phyloP scores from a whole-genome alignment of 2,329 filamentous ascomycete species.

The Diplodia corticola region DNA sequence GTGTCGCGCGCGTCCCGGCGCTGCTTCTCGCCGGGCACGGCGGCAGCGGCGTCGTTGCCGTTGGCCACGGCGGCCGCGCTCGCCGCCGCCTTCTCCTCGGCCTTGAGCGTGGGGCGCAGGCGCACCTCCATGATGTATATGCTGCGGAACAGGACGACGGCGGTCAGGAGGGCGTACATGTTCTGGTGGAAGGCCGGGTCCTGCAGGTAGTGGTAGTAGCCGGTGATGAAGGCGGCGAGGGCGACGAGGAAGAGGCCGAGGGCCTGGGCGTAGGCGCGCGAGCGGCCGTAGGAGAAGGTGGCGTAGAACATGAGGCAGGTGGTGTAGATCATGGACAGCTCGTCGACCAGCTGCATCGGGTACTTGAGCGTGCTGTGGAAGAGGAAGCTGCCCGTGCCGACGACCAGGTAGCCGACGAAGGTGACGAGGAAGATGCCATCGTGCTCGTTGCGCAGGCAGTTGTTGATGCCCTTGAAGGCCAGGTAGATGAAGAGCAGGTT shows the following conservation, averaged over 20 bases:
- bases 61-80: neutral
- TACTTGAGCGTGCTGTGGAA: constrained; percentile 68
- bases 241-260: constrained; percentile 59
- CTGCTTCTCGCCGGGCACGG: constrained; percentile 32
- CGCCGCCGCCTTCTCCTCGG: constrained; percentile 42
- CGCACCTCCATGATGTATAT: constrained; percentile 75
- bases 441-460: constrained; percentile 71
- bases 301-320: constrained; percentile 67
- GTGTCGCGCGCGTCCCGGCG: constrained; percentile 57
- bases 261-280: constrained; percentile 50
- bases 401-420: constrained; percentile 62
- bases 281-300: constrained; percentile 70
- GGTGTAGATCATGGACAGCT: constrained; percentile 72
- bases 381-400: constrained; percentile 62
- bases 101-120: constrained; percentile 57
- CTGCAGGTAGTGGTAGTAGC: constrained; percentile 79
- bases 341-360: constrained; percentile 70
- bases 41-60: neutral
- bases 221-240: constrained; percentile 66
- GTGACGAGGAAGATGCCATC: constrained; percentile 72
- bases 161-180: constrained; percentile 72
- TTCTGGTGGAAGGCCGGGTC: constrained; percentile 82
- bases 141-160: constrained; percentile 67
- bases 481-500: constrained; percentile 81
- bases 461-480: constrained; percentile 71